phyloP scores from a whole-genome alignment of 1,139 yeast species.

The Hansenula lynferdii region DNA sequence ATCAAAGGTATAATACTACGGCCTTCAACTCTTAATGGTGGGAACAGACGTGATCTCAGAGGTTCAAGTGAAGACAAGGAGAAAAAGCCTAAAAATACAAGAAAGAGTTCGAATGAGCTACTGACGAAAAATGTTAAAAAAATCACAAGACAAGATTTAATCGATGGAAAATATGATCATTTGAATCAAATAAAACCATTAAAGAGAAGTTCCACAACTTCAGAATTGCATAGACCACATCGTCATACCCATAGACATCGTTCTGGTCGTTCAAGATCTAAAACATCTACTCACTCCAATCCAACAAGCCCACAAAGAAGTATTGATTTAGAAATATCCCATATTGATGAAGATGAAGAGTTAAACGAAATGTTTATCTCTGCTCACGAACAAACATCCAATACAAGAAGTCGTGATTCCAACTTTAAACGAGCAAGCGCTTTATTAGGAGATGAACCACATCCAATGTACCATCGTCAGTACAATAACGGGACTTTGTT shows the following conservation, averaged over 20 bases:
- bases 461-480: not conserved
- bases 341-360: not conserved
- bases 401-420: not conserved
- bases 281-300: not conserved
- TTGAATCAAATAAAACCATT: not conserved
- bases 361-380: slow-evolving; percentile 1
- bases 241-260: not conserved
- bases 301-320: not conserved
- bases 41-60: no score
- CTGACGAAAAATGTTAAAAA: slow-evolving; percentile 2
- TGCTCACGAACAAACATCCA: not conserved
- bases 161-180: slow-evolving; percentile 5
- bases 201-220: not conserved
- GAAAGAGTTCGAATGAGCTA: no score
- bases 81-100: not conserved
- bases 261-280: not conserved
- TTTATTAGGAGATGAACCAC: not conserved
- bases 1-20: not conserved
- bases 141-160: slow-evolving; percentile 5
- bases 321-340: not conserved
- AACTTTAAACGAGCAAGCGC: slow-evolving; percentile 2
- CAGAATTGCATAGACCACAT: not conserved
- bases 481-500: slow-evolving; percentile 6
- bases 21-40: slow-evolving; percentile 1
- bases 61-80: not conserved